Evolutionary conservation across 768 basidiomycete genomes (phyloP), one percentile per base, ranked within the genome.

Genomic region (Porpolomopsis calyptriformis): DNA sequence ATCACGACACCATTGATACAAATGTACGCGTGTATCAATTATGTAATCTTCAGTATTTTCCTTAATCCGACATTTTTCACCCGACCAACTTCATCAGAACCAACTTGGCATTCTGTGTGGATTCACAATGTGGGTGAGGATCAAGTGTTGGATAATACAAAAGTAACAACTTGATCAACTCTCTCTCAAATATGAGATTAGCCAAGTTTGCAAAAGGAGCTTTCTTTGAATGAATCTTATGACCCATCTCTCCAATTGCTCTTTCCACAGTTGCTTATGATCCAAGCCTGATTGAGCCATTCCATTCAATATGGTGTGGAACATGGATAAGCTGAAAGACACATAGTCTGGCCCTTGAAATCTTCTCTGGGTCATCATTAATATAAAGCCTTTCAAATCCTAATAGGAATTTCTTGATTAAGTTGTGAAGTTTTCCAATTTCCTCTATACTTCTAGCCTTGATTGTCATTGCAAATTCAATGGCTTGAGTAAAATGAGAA

Each of bases 241-340:
- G 58, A 3, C 55, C 60, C 20, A 56, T 46, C 16, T 58, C 52
- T 14, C 64, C 60, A 29, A 62, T 59, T 11, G 33, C 52, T 12
- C 57, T 43, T 40, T 62, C 61, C 2, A 59, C 54, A 19, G 62
- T 63, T 1, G 62, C 55, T 48, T 64, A 62, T 31, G 60, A 63
- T 14, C 64, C 58, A 37, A 56, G 26, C 4, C 60, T 46, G 14
- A 67, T 56, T 4, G 63, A 64, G 7, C 64, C 64, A 59, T 62
- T 57, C 60, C 61, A 67, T n/a, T 46, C 7, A 14, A 66, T 64
- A 42, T 67, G 64, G 2, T 43, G 34, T 31, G 63, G 63, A 19
- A 65, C 40, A 42, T 66, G 64, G 33, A 63, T 56, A 1, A 65
- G 50, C 40, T 66, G 63, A 38, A 65, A 64, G 2, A 66, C 40